phyloP scores from a whole-genome alignment of 148 eudicot species.

The Vaccinium vitisidaea region DNA sequence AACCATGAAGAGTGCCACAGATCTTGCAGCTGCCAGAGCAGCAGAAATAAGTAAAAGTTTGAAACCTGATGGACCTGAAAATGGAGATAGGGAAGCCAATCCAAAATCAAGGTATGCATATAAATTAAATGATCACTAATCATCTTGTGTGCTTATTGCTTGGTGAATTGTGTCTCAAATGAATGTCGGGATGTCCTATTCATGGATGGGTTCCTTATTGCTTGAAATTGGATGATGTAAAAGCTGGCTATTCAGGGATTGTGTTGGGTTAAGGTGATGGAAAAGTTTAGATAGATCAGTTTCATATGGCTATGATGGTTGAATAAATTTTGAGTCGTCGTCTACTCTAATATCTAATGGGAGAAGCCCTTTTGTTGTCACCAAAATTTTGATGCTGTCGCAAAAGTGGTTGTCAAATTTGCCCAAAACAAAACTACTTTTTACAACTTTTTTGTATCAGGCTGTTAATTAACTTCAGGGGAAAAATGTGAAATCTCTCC shows the following conservation, averaged over 20 bases:
- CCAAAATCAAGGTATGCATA: conserved; percentile 63
- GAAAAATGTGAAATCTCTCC: neutral
- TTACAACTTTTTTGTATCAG: neutral
- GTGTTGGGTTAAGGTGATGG: neutral
- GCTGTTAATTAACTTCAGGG: neutral
- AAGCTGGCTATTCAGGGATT: neutral
- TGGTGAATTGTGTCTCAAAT: neutral
- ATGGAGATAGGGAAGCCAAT: conserved; percentile 49
- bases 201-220: neutral
- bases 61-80: conserved; percentile 66
- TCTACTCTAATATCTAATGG: neutral
- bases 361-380: neutral
- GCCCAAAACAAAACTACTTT: neutral
- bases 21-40: conserved; percentile 94
- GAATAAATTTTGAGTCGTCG: neutral
- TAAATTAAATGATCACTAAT: neutral
- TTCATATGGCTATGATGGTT: neutral
- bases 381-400: neutral
- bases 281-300: neutral
- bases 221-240: neutral
- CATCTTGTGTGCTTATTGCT: neutral
- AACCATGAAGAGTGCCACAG: conserved; percentile 89
- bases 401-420: neutral
- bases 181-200: neutral
- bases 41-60: conserved; percentile 87